Base-by-base conservation (phyloP, 2,329 filamentous ascomycete species). In the Akanthomyces dipterigenus region DNA sequence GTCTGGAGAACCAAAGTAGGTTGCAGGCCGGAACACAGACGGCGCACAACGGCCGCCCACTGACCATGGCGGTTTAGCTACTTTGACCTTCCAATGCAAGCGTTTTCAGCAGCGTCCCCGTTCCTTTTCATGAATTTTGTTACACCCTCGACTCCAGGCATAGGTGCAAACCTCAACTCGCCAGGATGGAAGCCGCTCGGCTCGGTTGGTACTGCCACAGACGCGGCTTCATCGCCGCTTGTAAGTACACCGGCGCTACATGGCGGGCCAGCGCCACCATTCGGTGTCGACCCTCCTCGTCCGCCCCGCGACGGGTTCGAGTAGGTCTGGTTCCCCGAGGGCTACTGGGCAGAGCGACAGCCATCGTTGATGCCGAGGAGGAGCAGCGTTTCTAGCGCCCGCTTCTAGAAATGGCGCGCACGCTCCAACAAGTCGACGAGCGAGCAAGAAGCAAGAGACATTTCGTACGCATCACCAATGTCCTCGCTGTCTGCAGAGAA, bases 321-420 rank as follows among this genome's bases (percentile, higher is more conserved):
- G 72, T 86, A 82, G 83, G 83, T 86, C 26, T 86, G 83, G 83
- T 85, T 83, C 68, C 83, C 83, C 1, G 80, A 79, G 56, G 83
- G 83, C 6, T 86, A 84, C 68, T 86, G 82, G 83, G 83, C 83
- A n/a, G 83, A 86, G 70, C 76, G 83, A n/a, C 74, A 78, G 51
- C 61, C 67, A 28, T 60, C 62, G 24, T 65, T 68, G 56, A 53
- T 63, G 4, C 67, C 70, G 1, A 67, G 69, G 18, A 69, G 72
- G 64, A 75, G 71, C 56, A 75, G 71, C 55, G 74, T 66, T 55
- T 68, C 71, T 26, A 70, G 68, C 28, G 71, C 68, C 22, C 71
- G 71, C 49, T 70, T 75, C 42, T 78, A 73, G 72, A 77, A 70
- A 67, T 79, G 76, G 77, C 69, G 72, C 38, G 71, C 72, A 8